Evolutionary conservation across 345 rosid species (phyloP), one percentile per base, ranked within the genome.

Genomic region (Lumnitzera littorea): DNA sequence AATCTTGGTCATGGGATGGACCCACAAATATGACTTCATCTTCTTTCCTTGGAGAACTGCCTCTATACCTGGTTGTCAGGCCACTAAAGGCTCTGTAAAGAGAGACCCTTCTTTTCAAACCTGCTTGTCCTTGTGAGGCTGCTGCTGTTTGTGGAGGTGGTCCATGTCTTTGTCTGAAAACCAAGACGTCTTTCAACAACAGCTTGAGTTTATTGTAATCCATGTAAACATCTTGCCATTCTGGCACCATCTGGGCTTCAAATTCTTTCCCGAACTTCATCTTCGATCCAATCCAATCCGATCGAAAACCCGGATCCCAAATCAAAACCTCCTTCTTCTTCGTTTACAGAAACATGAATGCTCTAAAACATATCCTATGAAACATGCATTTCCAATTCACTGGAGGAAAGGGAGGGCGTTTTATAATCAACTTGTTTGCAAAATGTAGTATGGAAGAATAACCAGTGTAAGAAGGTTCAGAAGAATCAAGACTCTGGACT

Each of bases 171-270:
- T n/a, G 62, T 54, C 27, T 72, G 63, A 48, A 62, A 50, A 49
- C 67, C 46, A 72, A 61, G 13, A 84, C 49, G 0, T 78, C 83
- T 75, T 86, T 86, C 61, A 89, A 65, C 12, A 81, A 27, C 10
- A 64, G 24, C 63, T 89, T 89, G 41, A 89, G 80, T 49, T 63
- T 25, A 58, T 71, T 87, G 79, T 90, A 90, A 57, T 90, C 85
- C 91, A 90, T 78, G 72, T 87, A 90, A 49, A 95, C 97, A 50
- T 80, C 83, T 50, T 76, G 76, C 97, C 97, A 90, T 80, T 90
- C 97, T 17, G 70, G 91, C 67, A 87, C 89, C 92, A 85, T 70
- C 50, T 90, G 95, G 5, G 83, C 68, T 12, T 70, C 72, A 14
- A 79, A 90, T 63, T 90, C 91, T 74, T 63, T 63, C 46, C 67